phyloP scores from a whole-genome alignment of 768 basidiomycete species.

The Glaciozyma antarctica region DNA sequence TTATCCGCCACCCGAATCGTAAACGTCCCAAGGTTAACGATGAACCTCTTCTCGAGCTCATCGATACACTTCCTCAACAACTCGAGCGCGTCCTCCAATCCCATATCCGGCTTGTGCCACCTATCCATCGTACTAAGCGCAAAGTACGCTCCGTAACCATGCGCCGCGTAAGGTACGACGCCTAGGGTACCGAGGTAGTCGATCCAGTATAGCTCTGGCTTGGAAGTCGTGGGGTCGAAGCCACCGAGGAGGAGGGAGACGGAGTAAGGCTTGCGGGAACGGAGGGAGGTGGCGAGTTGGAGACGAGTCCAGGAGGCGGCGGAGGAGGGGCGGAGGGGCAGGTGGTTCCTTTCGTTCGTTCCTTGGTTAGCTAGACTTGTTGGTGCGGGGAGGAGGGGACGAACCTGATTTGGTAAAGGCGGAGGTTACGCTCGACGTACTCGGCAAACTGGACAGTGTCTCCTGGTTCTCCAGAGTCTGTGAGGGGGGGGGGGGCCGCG shows the following conservation, averaged over 20 bases:
- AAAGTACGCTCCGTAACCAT: conserved; percentile 92
- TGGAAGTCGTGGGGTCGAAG: conserved; percentile 60
- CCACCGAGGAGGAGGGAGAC: conserved; percentile 92
- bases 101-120: conserved; percentile 82
- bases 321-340: conserved; percentile 76
- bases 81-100: conserved; percentile 74
- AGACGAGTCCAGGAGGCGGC: conserved; percentile 94
- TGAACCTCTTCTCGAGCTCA: conserved; percentile 73
- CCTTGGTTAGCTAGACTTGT: neutral
- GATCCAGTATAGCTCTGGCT: conserved; percentile 83
- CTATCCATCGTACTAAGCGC: conserved; percentile 82
- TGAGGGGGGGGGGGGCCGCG: neutral
- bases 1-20: conserved; percentile 30
- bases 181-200: conserved; percentile 89
- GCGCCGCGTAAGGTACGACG: conserved; percentile 83
- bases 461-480: conserved; percentile 47
- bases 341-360: conserved; percentile 50
- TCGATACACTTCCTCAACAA: conserved; percentile 75
- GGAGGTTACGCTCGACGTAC: conserved; percentile 88
- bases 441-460: conserved; percentile 96
- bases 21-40: conserved; percentile 36
- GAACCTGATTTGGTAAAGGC: conserved; percentile 83
- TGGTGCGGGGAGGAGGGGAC: conserved; percentile 11
- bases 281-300: conserved; percentile 74
- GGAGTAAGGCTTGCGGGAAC: conserved; percentile 74